Percentiles rank a stretch among this genome's conserved stretches.
phyloP scores from a whole-genome alignment of 139 green algal genomes.

The Chlorella sorokiniana region DNA sequence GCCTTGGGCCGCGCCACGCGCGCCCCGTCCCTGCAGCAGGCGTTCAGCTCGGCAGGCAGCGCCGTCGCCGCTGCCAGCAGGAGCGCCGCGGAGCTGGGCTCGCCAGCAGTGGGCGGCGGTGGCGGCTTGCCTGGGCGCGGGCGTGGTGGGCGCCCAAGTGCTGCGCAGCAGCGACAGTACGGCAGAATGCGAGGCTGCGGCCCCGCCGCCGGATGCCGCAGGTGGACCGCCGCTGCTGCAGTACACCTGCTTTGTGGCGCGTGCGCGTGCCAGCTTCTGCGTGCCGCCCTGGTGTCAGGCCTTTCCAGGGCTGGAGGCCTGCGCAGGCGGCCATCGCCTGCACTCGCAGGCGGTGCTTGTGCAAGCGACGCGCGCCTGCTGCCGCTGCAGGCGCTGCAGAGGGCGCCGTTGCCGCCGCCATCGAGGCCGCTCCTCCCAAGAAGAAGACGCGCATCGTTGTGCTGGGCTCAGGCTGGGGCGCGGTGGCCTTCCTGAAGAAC shows the following conservation, averaged over 20 bases:
- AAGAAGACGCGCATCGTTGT: slow-evolving; percentile 74
- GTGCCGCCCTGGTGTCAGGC: too few species aligned
- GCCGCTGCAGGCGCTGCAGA: neutral
- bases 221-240: neutral
- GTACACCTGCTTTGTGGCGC: too few species aligned
- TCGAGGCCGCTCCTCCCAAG: neutral
- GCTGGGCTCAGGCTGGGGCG: slow-evolving; percentile 90
- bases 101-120: neutral
- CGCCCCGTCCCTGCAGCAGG: neutral
- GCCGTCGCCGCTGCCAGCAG: neutral
- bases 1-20: neutral
- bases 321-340: too few species aligned
- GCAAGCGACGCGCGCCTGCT: neutral
- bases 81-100: neutral
- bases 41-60: neutral
- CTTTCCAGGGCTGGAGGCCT: too few species aligned
- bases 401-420: neutral
- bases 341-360: too few species aligned
- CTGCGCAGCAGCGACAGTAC: neutral
- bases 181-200: neutral
- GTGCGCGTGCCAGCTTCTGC: neutral
- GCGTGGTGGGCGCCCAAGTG: neutral
- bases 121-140: neutral
- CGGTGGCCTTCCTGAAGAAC: slow-evolving; percentile 82
- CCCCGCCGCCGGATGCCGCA: neutral